Conservation (phyloP, 2,329 filamentous ascomycete genomes). For the Scedosporium dehoogii region DNA sequence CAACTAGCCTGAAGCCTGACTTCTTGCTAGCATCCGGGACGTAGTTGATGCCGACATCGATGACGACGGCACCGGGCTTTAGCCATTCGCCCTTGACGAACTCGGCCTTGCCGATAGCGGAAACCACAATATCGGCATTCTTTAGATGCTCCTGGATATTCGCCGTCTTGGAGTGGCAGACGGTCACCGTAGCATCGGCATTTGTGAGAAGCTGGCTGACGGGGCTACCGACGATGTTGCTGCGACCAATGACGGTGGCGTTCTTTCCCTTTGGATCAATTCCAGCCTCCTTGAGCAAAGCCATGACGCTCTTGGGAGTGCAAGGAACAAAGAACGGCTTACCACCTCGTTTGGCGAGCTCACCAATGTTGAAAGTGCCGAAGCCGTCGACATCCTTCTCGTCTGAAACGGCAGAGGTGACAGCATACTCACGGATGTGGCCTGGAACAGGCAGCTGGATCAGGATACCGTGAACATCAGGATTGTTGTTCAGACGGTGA, state of each 20-base stretch:
- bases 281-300: slow-evolving; percentile 72
- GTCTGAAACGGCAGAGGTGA: slow-evolving; percentile 84
- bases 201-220: slow-evolving; percentile 94
- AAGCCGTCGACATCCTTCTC: slow-evolving; percentile 99
- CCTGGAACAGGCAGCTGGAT: slow-evolving; percentile 87
- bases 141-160: slow-evolving; percentile 66
- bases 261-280: slow-evolving; percentile 82
- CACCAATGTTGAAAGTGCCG: slow-evolving; percentile 86
- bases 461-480: slow-evolving; percentile 78
- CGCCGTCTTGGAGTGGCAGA: slow-evolving; percentile 84
- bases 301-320: slow-evolving; percentile 96
- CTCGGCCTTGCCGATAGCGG: slow-evolving; percentile 76
- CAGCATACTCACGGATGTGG: slow-evolving; percentile 78
- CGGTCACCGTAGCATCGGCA: slow-evolving; percentile 90
- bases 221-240: slow-evolving; percentile 94
- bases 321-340: slow-evolving; percentile 84
- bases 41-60: slow-evolving; percentile 97
- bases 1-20: slow-evolving; percentile 83
- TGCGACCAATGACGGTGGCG: slow-evolving; percentile 87
- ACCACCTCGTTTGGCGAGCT: slow-evolving; percentile 91
- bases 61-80: slow-evolving; percentile 89
- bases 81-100: slow-evolving; percentile 95
- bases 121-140: slow-evolving; percentile 79
- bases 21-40: slow-evolving; percentile 83
- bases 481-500: slow-evolving; percentile 73